Conservation (phyloP, 2,329 filamentous ascomycete genomes). For the Pseudogymnoascus sp. region DNA sequence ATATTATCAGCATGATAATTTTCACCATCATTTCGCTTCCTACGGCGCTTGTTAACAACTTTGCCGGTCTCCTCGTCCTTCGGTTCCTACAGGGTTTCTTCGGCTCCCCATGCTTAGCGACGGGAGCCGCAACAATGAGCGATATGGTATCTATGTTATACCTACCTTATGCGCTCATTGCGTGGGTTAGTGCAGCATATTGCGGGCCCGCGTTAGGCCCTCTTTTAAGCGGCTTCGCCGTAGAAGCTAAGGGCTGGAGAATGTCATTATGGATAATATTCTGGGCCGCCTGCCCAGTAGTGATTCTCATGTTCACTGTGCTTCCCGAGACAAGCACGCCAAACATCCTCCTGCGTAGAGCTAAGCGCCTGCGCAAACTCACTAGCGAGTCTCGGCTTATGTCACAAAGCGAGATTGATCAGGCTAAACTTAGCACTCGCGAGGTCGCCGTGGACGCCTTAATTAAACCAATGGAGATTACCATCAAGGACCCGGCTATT, state of each 20-base stretch:
- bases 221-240: conserved; percentile 53
- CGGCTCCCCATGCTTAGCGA: conserved; percentile 58
- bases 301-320: conserved; percentile 53
- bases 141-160: conserved; percentile 50
- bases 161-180: conserved; percentile 53
- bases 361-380: conserved; percentile 52
- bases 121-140: conserved; percentile 44
- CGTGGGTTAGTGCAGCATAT: conserved; percentile 51
- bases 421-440: conserved; percentile 44
- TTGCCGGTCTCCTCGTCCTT: conserved; percentile 55
- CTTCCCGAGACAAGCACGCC: conserved; percentile 57
- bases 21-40: conserved; percentile 63
- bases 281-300: conserved; percentile 52
- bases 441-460: conserved; percentile 48
- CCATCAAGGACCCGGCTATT: conserved; percentile 54
- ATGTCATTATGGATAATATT: conserved; percentile 48
- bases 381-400: conserved; percentile 51
- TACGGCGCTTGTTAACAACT: conserved; percentile 56
- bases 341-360: conserved; percentile 56
- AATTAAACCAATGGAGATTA: conserved; percentile 55
- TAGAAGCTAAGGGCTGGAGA: conserved; percentile 37
- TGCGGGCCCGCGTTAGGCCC: conserved; percentile 52
- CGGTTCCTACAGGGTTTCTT: conserved; percentile 62
- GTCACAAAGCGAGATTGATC: conserved; percentile 59
- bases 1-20: conserved; percentile 60